phyloP scores from a whole-genome alignment of 768 basidiomycete genomes.

The Boletus subcaerulescens region DNA sequence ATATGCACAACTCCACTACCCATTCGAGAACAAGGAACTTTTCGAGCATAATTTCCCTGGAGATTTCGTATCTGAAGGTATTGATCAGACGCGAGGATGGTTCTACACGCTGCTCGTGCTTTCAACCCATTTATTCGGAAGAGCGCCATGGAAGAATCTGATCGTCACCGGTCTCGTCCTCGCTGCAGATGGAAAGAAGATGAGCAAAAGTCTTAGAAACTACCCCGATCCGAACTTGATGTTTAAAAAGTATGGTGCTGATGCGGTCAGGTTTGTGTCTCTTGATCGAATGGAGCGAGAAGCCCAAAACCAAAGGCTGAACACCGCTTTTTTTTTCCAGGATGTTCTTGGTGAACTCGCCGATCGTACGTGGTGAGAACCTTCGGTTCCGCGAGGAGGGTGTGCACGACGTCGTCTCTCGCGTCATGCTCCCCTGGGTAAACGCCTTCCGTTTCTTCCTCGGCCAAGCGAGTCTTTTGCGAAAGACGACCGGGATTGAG shows the following conservation, averaged over 20 bases:
- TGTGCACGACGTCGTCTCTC: slow-evolving; percentile 92
- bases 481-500: slow-evolving; percentile 71
- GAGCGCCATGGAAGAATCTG: slow-evolving; percentile 96
- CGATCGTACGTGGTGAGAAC: slow-evolving; percentile 96
- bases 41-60: slow-evolving; percentile 89
- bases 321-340: slow-evolving; percentile 36
- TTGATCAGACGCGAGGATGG: slow-evolving; percentile 99
- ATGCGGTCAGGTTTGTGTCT: slow-evolving; percentile 74
- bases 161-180: slow-evolving; percentile 96
- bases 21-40: slow-evolving; percentile 91
- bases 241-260: slow-evolving; percentile 90
- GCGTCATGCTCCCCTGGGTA: slow-evolving; percentile 97
- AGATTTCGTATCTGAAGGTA: slow-evolving; percentile 96
- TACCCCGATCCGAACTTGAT: slow-evolving; percentile 94
- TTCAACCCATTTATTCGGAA: slow-evolving; percentile 91
- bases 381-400: slow-evolving; percentile 97
- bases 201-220: slow-evolving; percentile 97
- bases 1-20: slow-evolving; percentile 95
- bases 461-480: slow-evolving; percentile 84
- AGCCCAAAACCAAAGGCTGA: neutral
- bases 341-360: slow-evolving; percentile 99
- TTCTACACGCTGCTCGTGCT: slow-evolving; percentile 98
- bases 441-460: slow-evolving; percentile 99
- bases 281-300: neutral
- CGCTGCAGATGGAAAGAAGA: slow-evolving; percentile 97